A percentile compares a stretch with the other conserved stretches of the same genome.
Conservation (phyloP, 352 stramenopile genomes). For the Pythium guiyangense region DNA sequence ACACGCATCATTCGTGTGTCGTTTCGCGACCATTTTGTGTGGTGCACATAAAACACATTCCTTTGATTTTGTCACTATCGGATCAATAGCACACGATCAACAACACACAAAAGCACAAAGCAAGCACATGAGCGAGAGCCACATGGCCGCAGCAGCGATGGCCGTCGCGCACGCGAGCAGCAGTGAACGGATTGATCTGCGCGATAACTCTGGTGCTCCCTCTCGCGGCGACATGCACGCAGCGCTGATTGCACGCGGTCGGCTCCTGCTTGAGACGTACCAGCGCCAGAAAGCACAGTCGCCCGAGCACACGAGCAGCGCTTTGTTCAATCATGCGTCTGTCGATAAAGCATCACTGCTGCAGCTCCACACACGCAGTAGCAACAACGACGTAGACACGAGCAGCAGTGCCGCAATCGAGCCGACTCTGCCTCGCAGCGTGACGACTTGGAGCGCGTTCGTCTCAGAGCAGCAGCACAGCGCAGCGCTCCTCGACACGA, state of each 20-base stretch:
- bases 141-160: neutral
- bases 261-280: neutral
- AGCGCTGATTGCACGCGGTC: neutral
- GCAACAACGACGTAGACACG: neutral
- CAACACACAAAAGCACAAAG: too few relatives aligned
- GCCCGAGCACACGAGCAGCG: neutral
- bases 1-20: too few relatives aligned
- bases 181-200: too few relatives aligned
- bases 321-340: neutral
- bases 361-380: neutral
- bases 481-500: neutral
- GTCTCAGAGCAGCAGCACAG: slow-evolving; percentile 1
- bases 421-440: neutral
- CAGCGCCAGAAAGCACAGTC: neutral
- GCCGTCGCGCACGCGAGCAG: neutral
- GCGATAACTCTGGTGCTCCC: too few relatives aligned
- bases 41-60: too few relatives aligned
- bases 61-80: too few relatives aligned
- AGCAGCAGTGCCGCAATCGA: neutral
- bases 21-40: too few relatives aligned
- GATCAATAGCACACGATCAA: too few relatives aligned
- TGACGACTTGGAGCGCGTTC: neutral
- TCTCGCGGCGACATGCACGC: neutral
- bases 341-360: neutral
- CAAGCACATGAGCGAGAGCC: too few relatives aligned